A percentile compares a stretch with the other conserved stretches of the same genome.
Evolutionary conservation across 768 basidiomycete species (phyloP).

Genomic region (Lactarius pseudohatsudake): DNA sequence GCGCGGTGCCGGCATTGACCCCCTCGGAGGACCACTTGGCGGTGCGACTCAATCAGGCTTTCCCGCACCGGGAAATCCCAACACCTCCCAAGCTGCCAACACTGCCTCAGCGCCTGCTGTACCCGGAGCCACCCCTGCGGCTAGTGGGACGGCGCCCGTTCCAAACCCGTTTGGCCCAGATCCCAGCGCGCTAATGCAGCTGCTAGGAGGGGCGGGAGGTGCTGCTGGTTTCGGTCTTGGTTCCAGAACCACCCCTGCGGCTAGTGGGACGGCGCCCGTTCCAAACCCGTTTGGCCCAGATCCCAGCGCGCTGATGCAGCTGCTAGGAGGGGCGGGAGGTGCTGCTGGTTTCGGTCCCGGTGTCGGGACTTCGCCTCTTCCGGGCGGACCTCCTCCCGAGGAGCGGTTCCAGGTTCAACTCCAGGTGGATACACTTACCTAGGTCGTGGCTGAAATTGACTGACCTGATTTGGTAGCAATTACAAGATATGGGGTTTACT

Average conservation of each 20-base stretch:
- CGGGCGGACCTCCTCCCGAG: conserved; percentile 77
- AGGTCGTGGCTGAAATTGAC: background rate
- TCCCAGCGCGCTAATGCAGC: conserved; percentile 46
- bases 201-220: conserved; percentile 34
- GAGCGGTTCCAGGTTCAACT: conserved; percentile 90
- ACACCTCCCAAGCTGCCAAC: conserved; percentile 34
- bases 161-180: conserved; percentile 33
- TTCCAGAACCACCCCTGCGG: conserved; percentile 30
- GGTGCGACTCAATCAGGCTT: conserved; percentile 40
- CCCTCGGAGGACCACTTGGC: conserved; percentile 28
- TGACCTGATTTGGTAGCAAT: conserved; percentile 54
- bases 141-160: conserved; percentile 28
- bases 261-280: conserved; percentile 28
- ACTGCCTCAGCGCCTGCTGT: conserved; percentile 26
- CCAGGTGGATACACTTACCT: conserved; percentile 49
- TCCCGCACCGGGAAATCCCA: conserved; percentile 63
- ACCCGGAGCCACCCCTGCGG: conserved; percentile 30
- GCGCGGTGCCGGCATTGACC: conserved; percentile 41
- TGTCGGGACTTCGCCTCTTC: conserved; percentile 32
- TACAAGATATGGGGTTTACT: conserved; percentile 93
- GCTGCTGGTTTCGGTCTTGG: conserved; percentile 30
- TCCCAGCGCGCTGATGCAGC: conserved; percentile 46
- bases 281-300: conserved; percentile 33
- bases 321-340: conserved; percentile 34
- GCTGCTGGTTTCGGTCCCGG: conserved; percentile 31